A percentile compares a stretch with the other conserved stretches of the same genome.
Evolutionary conservation across 2,329 filamentous ascomycete genomes (phyloP).

Genomic region (Cladophialophora yegresii): DNA sequence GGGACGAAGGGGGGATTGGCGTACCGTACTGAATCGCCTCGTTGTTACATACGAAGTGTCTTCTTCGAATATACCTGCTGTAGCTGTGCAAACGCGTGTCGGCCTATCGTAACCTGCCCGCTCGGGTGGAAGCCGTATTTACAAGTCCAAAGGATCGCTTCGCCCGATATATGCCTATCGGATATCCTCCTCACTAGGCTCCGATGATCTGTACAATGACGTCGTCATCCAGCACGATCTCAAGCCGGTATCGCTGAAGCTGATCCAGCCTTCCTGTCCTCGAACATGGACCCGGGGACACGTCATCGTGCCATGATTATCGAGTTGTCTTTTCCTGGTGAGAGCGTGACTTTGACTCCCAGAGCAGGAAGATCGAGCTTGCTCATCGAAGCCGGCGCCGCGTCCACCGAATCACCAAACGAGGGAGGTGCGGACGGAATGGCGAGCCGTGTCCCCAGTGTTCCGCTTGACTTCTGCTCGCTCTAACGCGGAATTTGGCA

Average conservation of each 20-base stretch:
- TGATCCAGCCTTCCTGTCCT: constrained; percentile 51
- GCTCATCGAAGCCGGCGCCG: constrained; percentile 60
- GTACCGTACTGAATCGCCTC: too few relatives aligned
- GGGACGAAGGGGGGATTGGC: too few relatives aligned
- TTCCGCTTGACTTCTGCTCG: background rate
- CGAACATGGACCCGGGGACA: constrained; percentile 59
- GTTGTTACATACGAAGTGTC: too few relatives aligned
- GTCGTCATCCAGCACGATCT: constrained; percentile 59
- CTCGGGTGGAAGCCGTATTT: background rate
- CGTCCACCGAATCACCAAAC: too few relatives aligned
- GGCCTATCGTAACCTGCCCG: background rate
- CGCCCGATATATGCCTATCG: constrained; percentile 20
- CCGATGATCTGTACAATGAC: constrained; percentile 41
- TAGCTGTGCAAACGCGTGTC: too few relatives aligned
- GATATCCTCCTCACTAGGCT: background rate
- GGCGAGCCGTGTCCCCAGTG: constrained; percentile 49
- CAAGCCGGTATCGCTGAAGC: constrained; percentile 54
- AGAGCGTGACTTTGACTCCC: constrained; percentile 44
- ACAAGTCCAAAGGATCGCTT: background rate
- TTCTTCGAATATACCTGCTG: too few relatives aligned
- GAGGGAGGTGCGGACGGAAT: constrained; percentile 54
- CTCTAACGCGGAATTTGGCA: background rate
- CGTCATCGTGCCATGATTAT: constrained; percentile 39
- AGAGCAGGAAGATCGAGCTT: constrained; percentile 57
- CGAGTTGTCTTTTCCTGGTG: constrained; percentile 39